Evolutionary conservation across 768 basidiomycete species (phyloP).

Genomic region (Pleurotus pulmonarius): DNA sequence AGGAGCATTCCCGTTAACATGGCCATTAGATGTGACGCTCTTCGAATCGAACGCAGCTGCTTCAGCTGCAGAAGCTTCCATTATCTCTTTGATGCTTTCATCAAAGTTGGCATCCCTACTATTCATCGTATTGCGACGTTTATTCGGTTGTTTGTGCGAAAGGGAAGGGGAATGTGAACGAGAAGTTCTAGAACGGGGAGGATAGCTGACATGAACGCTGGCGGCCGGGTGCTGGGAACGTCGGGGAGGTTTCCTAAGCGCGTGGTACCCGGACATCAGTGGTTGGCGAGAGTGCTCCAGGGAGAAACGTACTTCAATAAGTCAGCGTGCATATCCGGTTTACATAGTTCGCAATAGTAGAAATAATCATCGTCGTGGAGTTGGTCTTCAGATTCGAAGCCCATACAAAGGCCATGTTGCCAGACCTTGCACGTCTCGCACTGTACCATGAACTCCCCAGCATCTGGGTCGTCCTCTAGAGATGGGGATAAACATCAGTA

Average conservation of each 20-base stretch:
- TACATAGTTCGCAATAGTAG: constrained; percentile 93
- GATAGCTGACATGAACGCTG: constrained; percentile 52
- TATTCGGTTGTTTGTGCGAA: constrained; percentile 61
- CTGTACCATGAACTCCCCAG: constrained; percentile 95
- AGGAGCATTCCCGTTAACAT: constrained; percentile 31
- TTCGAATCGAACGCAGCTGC: constrained; percentile 48
- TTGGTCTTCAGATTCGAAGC: constrained; percentile 74
- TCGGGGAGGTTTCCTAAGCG: constrained; percentile 54
- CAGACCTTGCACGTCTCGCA: constrained; percentile 97
- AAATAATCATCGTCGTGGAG: constrained; percentile 81
- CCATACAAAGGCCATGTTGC: constrained; percentile 98
- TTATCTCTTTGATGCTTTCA: constrained; percentile 76
- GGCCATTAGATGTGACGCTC: constrained; percentile 28
- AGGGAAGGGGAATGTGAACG: constrained; percentile 72
- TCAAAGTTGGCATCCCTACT: constrained; percentile 93
- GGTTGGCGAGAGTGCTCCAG: constrained; percentile 10
- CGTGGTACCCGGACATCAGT: constrained; percentile 14
- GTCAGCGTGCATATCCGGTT: constrained; percentile 80
- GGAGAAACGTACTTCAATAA: constrained; percentile 66
- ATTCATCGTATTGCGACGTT: constrained; percentile 96
- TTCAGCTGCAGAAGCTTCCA: constrained; percentile 71
- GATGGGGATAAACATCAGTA: constrained; percentile 21
- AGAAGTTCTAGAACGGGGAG: constrained; percentile 55
- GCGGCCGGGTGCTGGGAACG: constrained; percentile 46
- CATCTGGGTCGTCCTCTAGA: constrained; percentile 73